Evolutionary conservation across 2,329 filamentous ascomycete species (phyloP).

Genomic region (Cercospora nicotianae): DNA sequence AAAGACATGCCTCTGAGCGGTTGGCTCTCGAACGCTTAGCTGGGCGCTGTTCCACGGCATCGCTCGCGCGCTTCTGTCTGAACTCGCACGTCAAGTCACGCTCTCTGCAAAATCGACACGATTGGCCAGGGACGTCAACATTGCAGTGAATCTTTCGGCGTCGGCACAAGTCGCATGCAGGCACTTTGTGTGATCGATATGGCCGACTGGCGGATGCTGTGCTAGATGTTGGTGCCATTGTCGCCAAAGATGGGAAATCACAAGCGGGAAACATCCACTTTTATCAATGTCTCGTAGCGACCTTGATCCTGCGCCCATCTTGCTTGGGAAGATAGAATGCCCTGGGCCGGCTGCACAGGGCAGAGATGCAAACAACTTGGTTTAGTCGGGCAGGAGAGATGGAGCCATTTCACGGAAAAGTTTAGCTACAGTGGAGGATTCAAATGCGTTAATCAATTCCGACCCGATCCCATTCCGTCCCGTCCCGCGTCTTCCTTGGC

Average conservation of each 20-base stretch:
- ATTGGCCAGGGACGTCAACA: slow-evolving; percentile 42
- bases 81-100: slow-evolving; percentile 42
- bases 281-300: neutral
- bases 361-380: neutral
- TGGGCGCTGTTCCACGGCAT: neutral
- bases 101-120: slow-evolving; percentile 44
- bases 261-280: neutral
- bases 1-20: neutral
- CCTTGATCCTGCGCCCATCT: neutral
- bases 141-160: slow-evolving; percentile 45
- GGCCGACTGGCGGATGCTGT: slow-evolving; percentile 31
- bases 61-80: slow-evolving; percentile 18
- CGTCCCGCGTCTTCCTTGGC: neutral
- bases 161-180: slow-evolving; percentile 6
- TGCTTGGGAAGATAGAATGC: neutral
- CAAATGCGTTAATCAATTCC: neutral
- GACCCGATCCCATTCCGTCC: neutral
- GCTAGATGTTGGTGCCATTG: neutral
- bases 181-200: slow-evolving; percentile 39
- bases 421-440: neutral
- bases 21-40: slow-evolving; percentile 16
- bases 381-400: no score
- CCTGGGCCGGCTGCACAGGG: neutral
- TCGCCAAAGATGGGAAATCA: neutral
- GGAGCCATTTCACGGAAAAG: no score